These are phyloP conservation scores for Xanthoparmelia taractica DNA, from an alignment of 495 filamentous ascomycete species.

Conservation along the genomic window DNA sequence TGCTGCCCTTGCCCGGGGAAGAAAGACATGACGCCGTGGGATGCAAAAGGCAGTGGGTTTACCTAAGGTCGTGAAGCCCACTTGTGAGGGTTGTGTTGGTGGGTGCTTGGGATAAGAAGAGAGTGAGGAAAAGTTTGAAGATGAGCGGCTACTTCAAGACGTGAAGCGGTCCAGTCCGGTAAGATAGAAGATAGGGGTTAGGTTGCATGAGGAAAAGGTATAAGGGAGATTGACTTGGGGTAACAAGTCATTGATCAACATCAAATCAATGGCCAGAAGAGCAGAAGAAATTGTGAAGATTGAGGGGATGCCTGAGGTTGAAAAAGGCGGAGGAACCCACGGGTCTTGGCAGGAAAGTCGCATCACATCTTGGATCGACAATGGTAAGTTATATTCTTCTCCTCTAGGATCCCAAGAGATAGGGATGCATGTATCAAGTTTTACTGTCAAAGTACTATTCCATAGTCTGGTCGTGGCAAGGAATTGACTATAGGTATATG, in stretches of 20 bases:
- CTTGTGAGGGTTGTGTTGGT: background rate
- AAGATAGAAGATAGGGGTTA: background rate
- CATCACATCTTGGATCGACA: background rate
- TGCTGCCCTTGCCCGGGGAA: slow-evolving; percentile 41
- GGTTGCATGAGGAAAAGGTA: background rate
- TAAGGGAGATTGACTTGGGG: background rate
- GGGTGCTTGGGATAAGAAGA: background rate
- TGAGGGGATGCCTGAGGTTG: background rate
- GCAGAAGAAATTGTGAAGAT: background rate
- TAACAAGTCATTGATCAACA: background rate
- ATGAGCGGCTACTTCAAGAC: background rate
- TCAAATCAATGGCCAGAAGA: background rate
- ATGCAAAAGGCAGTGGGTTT: background rate
- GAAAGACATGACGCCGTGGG: slow-evolving; percentile 39
- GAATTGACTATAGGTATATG: no score
- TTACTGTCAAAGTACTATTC: no score
- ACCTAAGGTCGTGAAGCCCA: background rate
- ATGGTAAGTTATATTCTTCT: no score
- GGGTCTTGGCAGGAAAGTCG: slow-evolving; percentile 3
- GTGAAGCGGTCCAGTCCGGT: background rate
- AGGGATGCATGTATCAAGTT: no score
- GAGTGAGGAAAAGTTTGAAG: background rate
- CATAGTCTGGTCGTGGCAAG: no score
- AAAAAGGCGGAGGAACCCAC: background rate
- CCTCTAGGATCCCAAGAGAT: no score